A percentile compares a stretch with the other conserved stretches of the same genome.
These are phyloP conservation scores for Hortiboletus rubellus DNA, from an alignment of 1,284 basidiomycete species.

Conservation along the genomic window DNA sequence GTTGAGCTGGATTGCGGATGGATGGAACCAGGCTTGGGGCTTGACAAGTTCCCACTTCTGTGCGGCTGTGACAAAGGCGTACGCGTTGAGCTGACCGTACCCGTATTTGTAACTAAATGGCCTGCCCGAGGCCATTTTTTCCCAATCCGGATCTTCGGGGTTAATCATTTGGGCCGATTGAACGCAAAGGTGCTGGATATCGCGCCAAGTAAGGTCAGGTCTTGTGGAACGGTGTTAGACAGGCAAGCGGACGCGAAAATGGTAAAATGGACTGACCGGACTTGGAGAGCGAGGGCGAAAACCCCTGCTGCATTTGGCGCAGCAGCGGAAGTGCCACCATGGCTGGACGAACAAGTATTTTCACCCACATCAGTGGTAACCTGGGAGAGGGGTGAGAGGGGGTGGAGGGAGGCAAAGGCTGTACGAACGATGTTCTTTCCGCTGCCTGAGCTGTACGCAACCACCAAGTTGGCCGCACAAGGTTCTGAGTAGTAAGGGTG, in stretches of 20 bases:
- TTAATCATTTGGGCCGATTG: constrained; percentile 81
- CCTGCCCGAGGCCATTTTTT: constrained; percentile 75
- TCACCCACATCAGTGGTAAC: constrained; percentile 94
- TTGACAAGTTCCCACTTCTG: constrained; percentile 87
- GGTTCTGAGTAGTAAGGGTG: constrained; percentile 98
- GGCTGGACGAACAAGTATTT: constrained; percentile 78
- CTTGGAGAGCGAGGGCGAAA: constrained; percentile 84
- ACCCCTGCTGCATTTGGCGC: constrained; percentile 95
- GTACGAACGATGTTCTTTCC: constrained; percentile 85
- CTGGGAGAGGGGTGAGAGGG: constrained; percentile 43
- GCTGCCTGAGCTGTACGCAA: constrained; percentile 95
- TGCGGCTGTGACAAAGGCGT: constrained; percentile 80
- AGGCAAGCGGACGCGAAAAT: background rate
- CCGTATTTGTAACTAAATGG: constrained; percentile 98
- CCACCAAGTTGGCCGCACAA: constrained; percentile 95
- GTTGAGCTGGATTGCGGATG: constrained; percentile 67
- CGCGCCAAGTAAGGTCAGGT: constrained; percentile 92
- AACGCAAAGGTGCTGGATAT: constrained; percentile 91
- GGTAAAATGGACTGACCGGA: constrained; percentile 54
- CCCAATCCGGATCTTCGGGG: constrained; percentile 93
- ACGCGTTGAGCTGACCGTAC: constrained; percentile 88
- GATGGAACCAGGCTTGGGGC: constrained; percentile 90
- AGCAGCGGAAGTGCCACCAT: constrained; percentile 97
- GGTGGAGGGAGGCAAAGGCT: constrained; percentile 6
- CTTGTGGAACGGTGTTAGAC: constrained; percentile 20